Conservation (phyloP, 805 yeast species). For the Saccharomycopsis oosterbeekiorum region DNA sequence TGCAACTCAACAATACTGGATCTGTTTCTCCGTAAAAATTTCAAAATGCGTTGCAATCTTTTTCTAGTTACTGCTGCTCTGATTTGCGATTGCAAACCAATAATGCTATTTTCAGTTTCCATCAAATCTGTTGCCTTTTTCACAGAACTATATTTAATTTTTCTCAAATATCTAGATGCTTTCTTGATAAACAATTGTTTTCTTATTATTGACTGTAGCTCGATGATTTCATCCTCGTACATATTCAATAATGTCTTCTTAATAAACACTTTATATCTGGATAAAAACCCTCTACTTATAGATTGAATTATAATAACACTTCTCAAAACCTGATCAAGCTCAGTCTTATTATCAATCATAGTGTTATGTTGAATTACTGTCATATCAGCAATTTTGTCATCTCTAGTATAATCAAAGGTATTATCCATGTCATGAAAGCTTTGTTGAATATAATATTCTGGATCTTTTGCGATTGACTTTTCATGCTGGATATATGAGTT, state of each 20-base stretch:
- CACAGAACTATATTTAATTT: background rate
- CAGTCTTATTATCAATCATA: slow-evolving; percentile 3
- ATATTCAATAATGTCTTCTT: slow-evolving; percentile 53
- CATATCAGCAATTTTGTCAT: slow-evolving; percentile 16
- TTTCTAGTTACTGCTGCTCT: slow-evolving; percentile 36
- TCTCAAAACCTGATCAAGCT: slow-evolving; percentile 22
- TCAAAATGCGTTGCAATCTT: slow-evolving; percentile 8
- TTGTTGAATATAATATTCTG: background rate
- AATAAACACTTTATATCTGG: slow-evolving; percentile 55
- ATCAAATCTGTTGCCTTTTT: background rate
- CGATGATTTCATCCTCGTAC: slow-evolving; percentile 40
- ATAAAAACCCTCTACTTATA: slow-evolving; percentile 54
- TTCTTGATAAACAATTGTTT: slow-evolving; percentile 26
- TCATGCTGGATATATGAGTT: background rate
- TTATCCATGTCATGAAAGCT: background rate
- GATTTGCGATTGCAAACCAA: slow-evolving; percentile 20
- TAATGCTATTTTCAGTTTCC: slow-evolving; percentile 3
- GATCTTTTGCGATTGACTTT: background rate
- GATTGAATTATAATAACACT: slow-evolving; percentile 53
- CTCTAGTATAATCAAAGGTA: background rate
- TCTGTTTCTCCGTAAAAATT: slow-evolving; percentile 1
- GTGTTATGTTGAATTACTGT: slow-evolving; percentile 17
- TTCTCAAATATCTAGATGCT: background rate
- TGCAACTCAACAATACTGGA: slow-evolving; percentile 24
- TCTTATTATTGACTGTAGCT: slow-evolving; percentile 41